Evolutionary conservation across 2,329 filamentous ascomycete genomes (phyloP), one percentile per base, ranked within the genome.

Genomic region (Fusarium siculi): DNA sequence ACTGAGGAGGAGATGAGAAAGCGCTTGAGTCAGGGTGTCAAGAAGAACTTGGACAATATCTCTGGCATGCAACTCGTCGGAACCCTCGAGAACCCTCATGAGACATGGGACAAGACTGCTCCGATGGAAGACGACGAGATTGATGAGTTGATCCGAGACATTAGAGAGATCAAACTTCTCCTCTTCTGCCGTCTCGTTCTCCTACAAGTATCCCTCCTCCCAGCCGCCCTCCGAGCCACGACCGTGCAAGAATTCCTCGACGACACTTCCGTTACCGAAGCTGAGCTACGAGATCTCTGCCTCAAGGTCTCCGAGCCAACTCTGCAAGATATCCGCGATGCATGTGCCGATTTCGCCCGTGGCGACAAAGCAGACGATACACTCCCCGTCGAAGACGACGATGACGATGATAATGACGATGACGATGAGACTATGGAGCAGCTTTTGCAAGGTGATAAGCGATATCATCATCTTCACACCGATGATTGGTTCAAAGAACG

Each of bases 261-360:
- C 7, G 78, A 80, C 25, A 43, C 64, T 10, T 63, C 74, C 15
- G 62, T 80, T 6, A 54, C 76, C 4, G 76, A 80, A 23, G 66
- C 74, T 9, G 76, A 79, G 39, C 43, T 79, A 10, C 71, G 77
- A 12, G 78, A 80, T 50, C 66, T 80, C 18, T 80, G 76, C 43
- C 52, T 80, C 18, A 80, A 78, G 28, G 66, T 79, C 4, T 72
- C 75, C 15, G 68, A 77, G 5, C 78, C 78, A 9, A 74, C 63
- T 25, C 73, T 79, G 0, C 77, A 80, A 23, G 63, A 76, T 8
- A 77, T 80, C 12, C 74, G 78, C 63, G 78, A 80, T 25, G 78
- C 78, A 9, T 80, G 78, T 36, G 78, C 78, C 34, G 78, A 80
- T 36, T 79, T 79, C 25, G 74, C 78, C 1, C 75, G 77, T 1